Percentiles rank a stretch among this genome's conserved stretches.
phyloP scores from a whole-genome alignment of 2,329 filamentous ascomycete genomes.

The Xylaria polymorpha region DNA sequence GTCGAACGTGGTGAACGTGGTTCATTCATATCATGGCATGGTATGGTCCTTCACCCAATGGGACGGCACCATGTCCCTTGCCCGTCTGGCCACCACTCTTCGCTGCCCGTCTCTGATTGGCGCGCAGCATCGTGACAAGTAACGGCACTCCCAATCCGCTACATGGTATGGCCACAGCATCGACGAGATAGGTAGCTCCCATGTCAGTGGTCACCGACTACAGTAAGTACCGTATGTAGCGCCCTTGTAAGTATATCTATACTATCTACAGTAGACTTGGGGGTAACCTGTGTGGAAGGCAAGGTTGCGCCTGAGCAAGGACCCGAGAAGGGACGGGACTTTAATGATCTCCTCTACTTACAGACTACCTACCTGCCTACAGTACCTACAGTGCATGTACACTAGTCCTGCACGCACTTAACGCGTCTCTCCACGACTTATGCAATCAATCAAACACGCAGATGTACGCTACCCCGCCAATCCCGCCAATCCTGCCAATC shows the following conservation, averaged over 20 bases:
- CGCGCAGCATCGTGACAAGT: constrained; percentile 24
- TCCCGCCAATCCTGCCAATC: constrained; percentile 37
- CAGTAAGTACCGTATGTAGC: too few species aligned
- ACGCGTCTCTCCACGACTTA: constrained; percentile 31
- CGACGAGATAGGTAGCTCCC: constrained; percentile 6
- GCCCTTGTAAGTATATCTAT: neutral
- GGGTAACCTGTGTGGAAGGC: neutral
- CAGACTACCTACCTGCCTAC: too few species aligned
- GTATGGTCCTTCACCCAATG: constrained; percentile 18
- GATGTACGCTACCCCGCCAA: constrained; percentile 26
- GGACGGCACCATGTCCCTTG: constrained; percentile 16
- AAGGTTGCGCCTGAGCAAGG: neutral
- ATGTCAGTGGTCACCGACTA: neutral
- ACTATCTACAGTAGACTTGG: constrained; percentile 6
- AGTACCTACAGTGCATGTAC: too few species aligned
- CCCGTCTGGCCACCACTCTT: constrained; percentile 13
- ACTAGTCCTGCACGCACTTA: constrained; percentile 38
- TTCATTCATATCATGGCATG: constrained; percentile 22
- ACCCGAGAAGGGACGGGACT: neutral
- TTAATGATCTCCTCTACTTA: neutral
- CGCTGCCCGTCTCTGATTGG: constrained; percentile 26
- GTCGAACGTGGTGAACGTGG: constrained; percentile 15
- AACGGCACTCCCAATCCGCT: neutral
- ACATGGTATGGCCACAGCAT: neutral
- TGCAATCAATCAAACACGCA: constrained; percentile 40